A percentile compares a stretch with the other conserved stretches of the same genome.
Conservation (phyloP, 257 asterid genomes). For the Solanum raphanifolium region DNA sequence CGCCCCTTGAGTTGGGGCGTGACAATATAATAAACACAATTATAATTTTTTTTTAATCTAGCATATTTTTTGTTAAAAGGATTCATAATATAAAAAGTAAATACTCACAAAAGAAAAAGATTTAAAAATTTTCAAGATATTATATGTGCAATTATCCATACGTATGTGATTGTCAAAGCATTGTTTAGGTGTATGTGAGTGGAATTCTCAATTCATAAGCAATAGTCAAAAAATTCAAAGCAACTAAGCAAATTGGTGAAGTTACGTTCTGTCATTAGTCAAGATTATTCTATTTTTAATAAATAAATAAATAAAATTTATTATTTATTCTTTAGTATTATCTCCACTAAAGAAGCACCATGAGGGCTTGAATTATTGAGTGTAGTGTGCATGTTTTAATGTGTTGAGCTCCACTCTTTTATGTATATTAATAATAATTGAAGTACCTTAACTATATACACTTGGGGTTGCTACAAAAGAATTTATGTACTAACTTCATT, state of each 20-base stretch:
- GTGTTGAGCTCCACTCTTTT: slow-evolving; percentile 1
- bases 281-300: neutral
- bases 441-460: neutral
- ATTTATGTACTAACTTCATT: neutral
- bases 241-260: neutral
- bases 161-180: no score
- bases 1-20: no score
- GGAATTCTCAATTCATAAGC: neutral
- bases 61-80: no score
- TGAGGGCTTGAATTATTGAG: neutral
- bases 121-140: no score
- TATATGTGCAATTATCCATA: no score
- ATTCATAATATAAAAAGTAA: no score
- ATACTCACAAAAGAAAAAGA: no score
- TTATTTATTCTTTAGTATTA: neutral
- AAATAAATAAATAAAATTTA: neutral
- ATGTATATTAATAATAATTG: neutral
- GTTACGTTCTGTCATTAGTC: neutral
- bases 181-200: neutral
- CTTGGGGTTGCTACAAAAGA: neutral
- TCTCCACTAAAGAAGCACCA: neutral
- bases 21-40: no score
- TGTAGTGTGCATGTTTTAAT: neutral
- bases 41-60: no score
- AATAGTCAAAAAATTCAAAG: neutral